phyloP scores from a whole-genome alignment of 2,329 filamentous ascomycete genomes.

The Cytospora piceae region DNA sequence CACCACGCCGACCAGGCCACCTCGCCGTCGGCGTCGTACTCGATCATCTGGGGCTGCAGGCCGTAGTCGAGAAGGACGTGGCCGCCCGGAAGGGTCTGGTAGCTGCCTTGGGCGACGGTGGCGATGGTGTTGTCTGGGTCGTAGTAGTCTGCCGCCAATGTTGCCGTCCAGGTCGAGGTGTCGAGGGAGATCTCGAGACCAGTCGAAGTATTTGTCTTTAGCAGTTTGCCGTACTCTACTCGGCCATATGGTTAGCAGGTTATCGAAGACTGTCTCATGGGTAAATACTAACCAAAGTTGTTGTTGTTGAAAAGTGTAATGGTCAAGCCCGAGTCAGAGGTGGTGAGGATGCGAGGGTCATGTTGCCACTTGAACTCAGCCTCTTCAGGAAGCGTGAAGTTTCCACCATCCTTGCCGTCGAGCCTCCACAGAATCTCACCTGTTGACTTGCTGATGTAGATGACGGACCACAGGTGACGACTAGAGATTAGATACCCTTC shows the following conservation, averaged over 20 bases:
- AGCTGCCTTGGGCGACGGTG: conserved; percentile 21
- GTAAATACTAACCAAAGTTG: conserved; percentile 7
- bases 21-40: conserved; percentile 10
- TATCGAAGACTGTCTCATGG: neutral
- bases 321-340: conserved; percentile 15
- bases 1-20: conserved; percentile 20
- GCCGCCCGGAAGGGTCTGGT: conserved; percentile 27
- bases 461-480: conserved; percentile 51
- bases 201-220: conserved; percentile 15
- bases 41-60: conserved; percentile 22
- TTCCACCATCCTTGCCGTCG: conserved; percentile 19
- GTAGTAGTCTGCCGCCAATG: conserved; percentile 17
- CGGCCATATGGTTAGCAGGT: neutral
- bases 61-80: conserved; percentile 34
- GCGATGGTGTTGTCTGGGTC: conserved; percentile 11
- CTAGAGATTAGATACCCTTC: conserved; percentile 56
- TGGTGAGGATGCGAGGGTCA: conserved; percentile 20
- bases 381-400: conserved; percentile 18
- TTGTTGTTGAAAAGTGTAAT: conserved; percentile 25
- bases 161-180: conserved; percentile 17
- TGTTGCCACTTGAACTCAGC: conserved; percentile 24
- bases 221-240: conserved; percentile 16
- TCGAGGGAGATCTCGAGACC: conserved; percentile 20
- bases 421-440: conserved; percentile 53
- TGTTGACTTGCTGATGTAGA: conserved; percentile 50